Evolutionary conservation across 2,329 filamentous ascomycete species (phyloP), one percentile per base, ranked within the genome.

Genomic region (Cladophialophora exuberans): DNA sequence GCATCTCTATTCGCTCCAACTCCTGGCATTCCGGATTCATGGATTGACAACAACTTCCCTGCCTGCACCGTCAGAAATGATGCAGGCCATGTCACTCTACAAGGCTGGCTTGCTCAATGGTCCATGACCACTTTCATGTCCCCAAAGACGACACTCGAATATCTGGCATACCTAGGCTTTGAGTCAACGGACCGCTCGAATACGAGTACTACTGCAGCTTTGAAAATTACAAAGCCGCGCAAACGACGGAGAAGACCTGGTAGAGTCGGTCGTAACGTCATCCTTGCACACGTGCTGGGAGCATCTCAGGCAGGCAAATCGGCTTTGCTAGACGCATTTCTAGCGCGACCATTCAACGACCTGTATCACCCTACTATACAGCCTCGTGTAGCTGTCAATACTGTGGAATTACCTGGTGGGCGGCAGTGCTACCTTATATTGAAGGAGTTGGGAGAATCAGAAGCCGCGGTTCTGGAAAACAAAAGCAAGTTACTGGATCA

Each of bases 51-150:
- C 1, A 89, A 85, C 0, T 99, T 99, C 67, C 94, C 94, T 1
- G 91, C 89, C 0, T 96, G 90, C 20, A 97, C 94, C 0, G 93
- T 97, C 15, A 87, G 90, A 36, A 97, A 97, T 68, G 94, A 99
- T 72, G 90, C 90, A 6, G 94, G 94, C 0, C 85, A 97, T 69
- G 92, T 99, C 59, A 99, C 94, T 1, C 79, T 99, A 3, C 94
- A 99, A 71, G 94, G 94, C 1, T 99, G 94, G 94, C 83, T 99
- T 31, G 94, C 94, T 3, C 94, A 99, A 67, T 99, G 94, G 94
- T 97, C 92, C 70, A 99, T 99, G 94, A 99, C 94, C 0, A 99
- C 94, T 0, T 99, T 97, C 66, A 85, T 95, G 57, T 92, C 95
- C 53, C 93, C 94, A 10, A 95, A 94, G 69, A 97, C 90, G 0